These are phyloP conservation scores for Alternaria atra DNA, from an alignment of 2,329 filamentous ascomycete species.

Conservation along the genomic window DNA sequence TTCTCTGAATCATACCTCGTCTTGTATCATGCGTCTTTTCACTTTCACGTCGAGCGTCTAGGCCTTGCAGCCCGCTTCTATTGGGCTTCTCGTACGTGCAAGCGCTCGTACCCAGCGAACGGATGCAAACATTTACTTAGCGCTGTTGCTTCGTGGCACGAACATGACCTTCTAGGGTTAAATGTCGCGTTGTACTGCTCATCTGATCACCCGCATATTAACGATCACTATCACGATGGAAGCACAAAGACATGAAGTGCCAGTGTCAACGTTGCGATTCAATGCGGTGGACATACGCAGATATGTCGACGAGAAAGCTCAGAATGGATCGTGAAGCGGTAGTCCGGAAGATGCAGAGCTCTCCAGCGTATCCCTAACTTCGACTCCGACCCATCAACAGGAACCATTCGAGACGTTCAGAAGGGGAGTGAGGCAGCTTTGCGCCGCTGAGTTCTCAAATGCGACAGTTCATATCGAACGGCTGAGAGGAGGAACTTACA, in stretches of 20 bases:
- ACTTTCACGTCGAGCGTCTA: not conserved
- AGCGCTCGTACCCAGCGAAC: not conserved
- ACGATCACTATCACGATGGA: too few species aligned
- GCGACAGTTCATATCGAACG: constrained; percentile 19
- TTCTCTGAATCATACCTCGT: too few species aligned
- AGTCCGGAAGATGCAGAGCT: not conserved
- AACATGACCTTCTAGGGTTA: too few species aligned
- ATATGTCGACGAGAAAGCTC: not conserved
- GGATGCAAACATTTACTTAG: too few species aligned
- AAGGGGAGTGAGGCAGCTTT: constrained; percentile 11
- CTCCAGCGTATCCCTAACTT: not conserved
- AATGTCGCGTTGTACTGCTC: too few species aligned
- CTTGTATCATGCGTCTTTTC: not conserved
- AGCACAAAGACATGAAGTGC: too few species aligned
- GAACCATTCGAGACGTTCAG: constrained; percentile 15
- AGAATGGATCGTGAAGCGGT: not conserved
- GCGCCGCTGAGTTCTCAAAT: not conserved
- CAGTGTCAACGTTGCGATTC: too few species aligned
- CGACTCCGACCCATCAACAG: not conserved
- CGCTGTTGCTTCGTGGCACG: too few species aligned
- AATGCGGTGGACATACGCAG: not conserved
- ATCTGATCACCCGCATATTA: too few species aligned
- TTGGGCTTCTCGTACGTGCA: not conserved
- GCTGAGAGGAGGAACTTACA: constrained; percentile 31
- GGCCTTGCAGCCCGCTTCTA: not conserved